These are phyloP conservation scores for Leishmania aethiopica DNA, from an alignment of 208 protist species.

Conservation along the genomic window DNA sequence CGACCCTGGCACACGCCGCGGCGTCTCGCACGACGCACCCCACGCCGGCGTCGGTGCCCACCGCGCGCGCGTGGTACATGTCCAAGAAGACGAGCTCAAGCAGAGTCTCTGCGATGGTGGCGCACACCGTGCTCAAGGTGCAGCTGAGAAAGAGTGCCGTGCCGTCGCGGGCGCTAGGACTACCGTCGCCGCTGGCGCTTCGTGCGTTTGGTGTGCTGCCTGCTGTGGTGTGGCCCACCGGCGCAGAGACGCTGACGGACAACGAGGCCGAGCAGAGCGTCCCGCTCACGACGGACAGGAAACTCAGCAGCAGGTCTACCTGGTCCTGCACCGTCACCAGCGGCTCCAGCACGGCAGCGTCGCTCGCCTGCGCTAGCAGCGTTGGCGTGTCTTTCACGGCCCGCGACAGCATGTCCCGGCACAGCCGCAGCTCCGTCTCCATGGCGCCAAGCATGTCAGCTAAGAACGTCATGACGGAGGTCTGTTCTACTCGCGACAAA, in stretches of 20 bases:
- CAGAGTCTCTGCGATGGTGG: constrained; percentile 23
- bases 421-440: constrained; percentile 21
- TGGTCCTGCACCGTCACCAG: constrained; percentile 37
- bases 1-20: constrained; percentile 30
- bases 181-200: background rate
- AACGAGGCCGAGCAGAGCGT: constrained; percentile 27
- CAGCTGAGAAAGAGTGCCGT: constrained; percentile 7
- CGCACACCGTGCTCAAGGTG: constrained; percentile 21
- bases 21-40: constrained; percentile 27
- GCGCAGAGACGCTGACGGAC: background rate
- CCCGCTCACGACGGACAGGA: constrained; percentile 25
- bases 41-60: constrained; percentile 11
- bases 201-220: background rate
- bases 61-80: constrained; percentile 20
- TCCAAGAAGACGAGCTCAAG: constrained; percentile 30
- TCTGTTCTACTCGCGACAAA: constrained; percentile 34
- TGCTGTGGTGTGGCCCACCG: background rate
- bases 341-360: constrained; percentile 33
- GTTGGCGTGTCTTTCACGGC: constrained; percentile 24
- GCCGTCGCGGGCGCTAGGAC: background rate
- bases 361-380: constrained; percentile 27
- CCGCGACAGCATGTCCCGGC: constrained; percentile 21
- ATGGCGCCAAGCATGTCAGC: constrained; percentile 35
- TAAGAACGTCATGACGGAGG: constrained; percentile 30
- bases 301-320: constrained; percentile 36